Conservation (phyloP, 257 asterid genomes). For the Scutellaria baicalensis region DNA sequence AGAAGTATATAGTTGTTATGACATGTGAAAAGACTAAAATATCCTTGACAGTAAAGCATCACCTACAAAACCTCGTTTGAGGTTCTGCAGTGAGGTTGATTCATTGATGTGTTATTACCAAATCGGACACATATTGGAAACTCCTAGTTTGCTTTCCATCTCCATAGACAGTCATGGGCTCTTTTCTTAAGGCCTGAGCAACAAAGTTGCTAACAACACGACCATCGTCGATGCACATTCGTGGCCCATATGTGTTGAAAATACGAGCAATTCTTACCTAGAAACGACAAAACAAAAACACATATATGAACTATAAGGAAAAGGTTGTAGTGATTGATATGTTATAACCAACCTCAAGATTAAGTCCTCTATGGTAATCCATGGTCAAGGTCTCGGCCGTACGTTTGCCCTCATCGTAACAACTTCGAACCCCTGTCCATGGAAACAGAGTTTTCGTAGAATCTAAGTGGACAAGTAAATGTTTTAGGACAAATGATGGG, state of each 20-base stretch:
- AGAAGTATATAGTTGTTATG: not conserved
- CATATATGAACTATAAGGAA: not conserved
- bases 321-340: not conserved
- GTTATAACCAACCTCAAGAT: constrained; percentile 51
- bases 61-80: too few species aligned
- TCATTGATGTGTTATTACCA: constrained; percentile 37
- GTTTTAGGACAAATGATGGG: too few species aligned
- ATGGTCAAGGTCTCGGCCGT: constrained; percentile 84
- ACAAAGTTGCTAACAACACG: constrained; percentile 96
- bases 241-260: constrained; percentile 90
- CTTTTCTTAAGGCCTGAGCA: constrained; percentile 88
- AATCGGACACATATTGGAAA: constrained; percentile 84
- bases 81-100: not conserved
- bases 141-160: constrained; percentile 96
- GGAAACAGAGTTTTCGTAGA: too few species aligned
- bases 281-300: not conserved
- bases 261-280: constrained; percentile 90
- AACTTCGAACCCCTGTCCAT: constrained; percentile 75
- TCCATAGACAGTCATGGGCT: constrained; percentile 82
- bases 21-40: too few species aligned
- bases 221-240: constrained; percentile 92
- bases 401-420: constrained; percentile 90
- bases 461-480: too few species aligned
- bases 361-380: constrained; percentile 89
- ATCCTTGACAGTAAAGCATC: too few species aligned